Evolutionary conservation across 805 yeast species (phyloP), one percentile per base, ranked within the genome.

Genomic region (Saccharomycopsis fermentans): DNA sequence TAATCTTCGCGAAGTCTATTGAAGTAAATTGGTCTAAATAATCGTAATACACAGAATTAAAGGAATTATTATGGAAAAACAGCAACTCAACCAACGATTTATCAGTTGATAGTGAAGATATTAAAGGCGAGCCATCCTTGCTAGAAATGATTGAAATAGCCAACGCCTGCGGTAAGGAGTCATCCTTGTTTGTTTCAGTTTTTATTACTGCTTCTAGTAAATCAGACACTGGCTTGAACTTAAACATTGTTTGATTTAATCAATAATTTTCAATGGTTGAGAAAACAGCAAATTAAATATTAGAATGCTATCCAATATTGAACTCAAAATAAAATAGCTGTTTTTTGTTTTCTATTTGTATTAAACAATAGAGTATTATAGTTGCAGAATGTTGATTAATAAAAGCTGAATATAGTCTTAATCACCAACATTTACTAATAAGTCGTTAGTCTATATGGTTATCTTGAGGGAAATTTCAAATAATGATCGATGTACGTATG

Each of bases 1-100:
- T 24, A 17, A 60, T 43, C 37, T 57, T 60, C n/a, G 53, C 14
- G 37, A 53, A 56, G 32, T 59, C 60, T 21, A 58, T 55, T 9
- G 52, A 17, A 6, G 63, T 61, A 37, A 61, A 61, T 39, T 61
- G 63, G 24, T 61, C 60, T 3, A 61, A 39, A 52, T 36, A 61
- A 14, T 52, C 52, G 24, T 35, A 19, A 32, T 61, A 61, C 14
- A 61, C 27, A 4, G 60, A 36, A 26, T 52, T 34, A 17, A 36
- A 24, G n/a, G 37, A 34, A 14, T 51, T 29, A 26, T 55, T 52
- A n/a, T 35, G 56, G 35, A 57, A 39, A 21, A 37, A 52, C 40
- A 37, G 32, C n/a, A 54, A 29, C 8, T 14, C 36, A 3, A 27
- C 32, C 14, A 59, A 51, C 9, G 56, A 34, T 24, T 47, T 48